Evolutionary conservation across 1,139 yeast genomes (phyloP), one percentile per base, ranked within the genome.

Genomic region (Yamadazyma pseudoaaseri): DNA sequence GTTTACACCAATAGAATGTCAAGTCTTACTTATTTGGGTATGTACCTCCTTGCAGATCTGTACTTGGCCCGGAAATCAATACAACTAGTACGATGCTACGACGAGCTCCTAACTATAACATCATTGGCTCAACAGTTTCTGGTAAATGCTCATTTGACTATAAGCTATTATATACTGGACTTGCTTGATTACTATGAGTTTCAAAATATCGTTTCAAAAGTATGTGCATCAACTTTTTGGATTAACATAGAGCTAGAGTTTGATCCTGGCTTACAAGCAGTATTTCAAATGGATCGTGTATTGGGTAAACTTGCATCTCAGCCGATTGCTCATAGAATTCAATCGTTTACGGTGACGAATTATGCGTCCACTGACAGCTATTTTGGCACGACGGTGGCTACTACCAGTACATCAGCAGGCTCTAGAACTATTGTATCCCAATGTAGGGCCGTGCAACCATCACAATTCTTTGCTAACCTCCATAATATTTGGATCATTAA

Each of bases 191-290:
- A 53, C 6, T 29, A 36, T 8, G 49, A 49, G 16, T 44, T 51
- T 22, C 23, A 42, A 10, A 33, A 29, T 10, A 17, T 50, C 20
- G 16, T 47, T 3, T 18, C 23, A 16, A 30, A 26, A 22, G n/a
- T 20, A 28, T 26, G 9, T 5, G 16, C 8, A 23, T 28, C 28
- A 11, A 27, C n/a, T 27, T 15, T 11, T n/a, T 18, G 12, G 30
- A 35, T 42, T 30, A 51, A 53, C 34, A 30, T 56, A 3, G 62
- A 56, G 32, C 16, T 56, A 12, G 60, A 54, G 31, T 45, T 56
- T 29, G 51, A 51, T 20, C 47, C 52, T 3, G 53, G 45, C 3
- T 36, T 52, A 6, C 35, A 44, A 26, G 45, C 44, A 13, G 17
- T 39, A 14, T 30, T 56, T 2, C 42, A 44, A 30, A 26, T 53